Evolutionary conservation across 2,329 filamentous ascomycete genomes (phyloP), one percentile per base, ranked within the genome.

Genomic region (Juglanconis juglandina): DNA sequence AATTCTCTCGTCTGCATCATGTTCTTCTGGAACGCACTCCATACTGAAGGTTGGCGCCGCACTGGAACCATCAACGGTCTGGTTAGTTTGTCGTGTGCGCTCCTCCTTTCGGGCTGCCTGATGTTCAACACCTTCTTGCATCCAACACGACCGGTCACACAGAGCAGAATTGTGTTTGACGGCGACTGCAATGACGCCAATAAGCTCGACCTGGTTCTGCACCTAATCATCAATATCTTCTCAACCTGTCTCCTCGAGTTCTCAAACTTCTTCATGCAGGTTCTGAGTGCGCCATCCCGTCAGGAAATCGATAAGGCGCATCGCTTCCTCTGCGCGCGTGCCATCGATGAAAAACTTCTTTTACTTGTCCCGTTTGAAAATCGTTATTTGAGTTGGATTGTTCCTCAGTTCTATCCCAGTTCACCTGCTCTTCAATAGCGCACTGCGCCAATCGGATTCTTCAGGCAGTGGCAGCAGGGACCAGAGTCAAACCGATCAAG

Each of bases 181-280:
- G 24, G 46, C 24, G 46, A 48, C 17, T 48, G 46, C 24, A 9
- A 10, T 10, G 1, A 11, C 5, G 46, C 46, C 1, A 33, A 32
- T 4, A 42, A 14, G 33, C 9, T 33, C 4, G 17, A 42, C 17
- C 35, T 10, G 11, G 10, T 53, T 6, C 14, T 42, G 44, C 51
- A 33, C 41, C 24, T 53, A 6, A 42, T 42, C 10, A 32, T 53
- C 35, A 39, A 53, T 17, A 42, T 30, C 17, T 17, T 53, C 35
- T 53, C 37, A 33, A 53, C 24, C 11, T 17, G 9, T n/a, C 11
- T 48, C n/a, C 72, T 82, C 1, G 72, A 73, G 1, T 77, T 77
- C 4, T 79, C 76, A 44, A 81, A 81, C 65, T 82, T 79, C 63
- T 76, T 73, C 58, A 82, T 83, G 78, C 82, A 85, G 62, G 72